These are phyloP conservation scores for Colletotrichum brevisporum DNA, from an alignment of 2,329 filamentous ascomycete genomes.

Conservation along the genomic window DNA sequence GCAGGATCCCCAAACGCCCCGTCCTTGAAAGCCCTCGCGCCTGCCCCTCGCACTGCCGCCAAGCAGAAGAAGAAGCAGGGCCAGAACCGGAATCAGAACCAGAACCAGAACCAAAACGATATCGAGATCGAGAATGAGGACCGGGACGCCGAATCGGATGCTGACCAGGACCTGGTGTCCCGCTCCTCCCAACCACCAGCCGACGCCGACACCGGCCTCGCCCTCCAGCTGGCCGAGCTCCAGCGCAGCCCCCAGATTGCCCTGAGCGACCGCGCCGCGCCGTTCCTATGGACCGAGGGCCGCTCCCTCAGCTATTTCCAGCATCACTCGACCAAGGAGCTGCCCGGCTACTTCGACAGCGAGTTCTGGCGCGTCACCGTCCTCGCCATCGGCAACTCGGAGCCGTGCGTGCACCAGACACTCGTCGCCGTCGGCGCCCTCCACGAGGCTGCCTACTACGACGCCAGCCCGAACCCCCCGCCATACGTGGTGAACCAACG, in stretches of 20 bases:
- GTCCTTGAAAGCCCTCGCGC: not conserved
- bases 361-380: slow-evolving; percentile 32
- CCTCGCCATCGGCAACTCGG: slow-evolving; percentile 14
- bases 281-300: not conserved
- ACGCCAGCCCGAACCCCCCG: not conserved
- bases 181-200: no score
- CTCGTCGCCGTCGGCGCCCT: slow-evolving; percentile 34
- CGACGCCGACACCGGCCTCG: not conserved
- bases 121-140: no score
- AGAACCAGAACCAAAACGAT: no score
- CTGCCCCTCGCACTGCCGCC: no score
- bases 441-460: slow-evolving; percentile 19
- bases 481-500: slow-evolving; percentile 7
- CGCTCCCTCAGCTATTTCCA: slow-evolving; percentile 21
- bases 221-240: not conserved
- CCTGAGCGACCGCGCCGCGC: not conserved
- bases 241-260: not conserved
- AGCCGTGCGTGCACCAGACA: slow-evolving; percentile 29
- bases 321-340: slow-evolving; percentile 15
- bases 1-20: not conserved
- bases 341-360: slow-evolving; percentile 20
- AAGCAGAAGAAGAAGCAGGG: no score
- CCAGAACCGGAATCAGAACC: not conserved
- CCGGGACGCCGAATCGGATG: no score
- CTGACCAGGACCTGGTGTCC: no score